Evolutionary conservation across 768 basidiomycete genomes (phyloP).

Genomic region (Kwoniella botswanensis): DNA sequence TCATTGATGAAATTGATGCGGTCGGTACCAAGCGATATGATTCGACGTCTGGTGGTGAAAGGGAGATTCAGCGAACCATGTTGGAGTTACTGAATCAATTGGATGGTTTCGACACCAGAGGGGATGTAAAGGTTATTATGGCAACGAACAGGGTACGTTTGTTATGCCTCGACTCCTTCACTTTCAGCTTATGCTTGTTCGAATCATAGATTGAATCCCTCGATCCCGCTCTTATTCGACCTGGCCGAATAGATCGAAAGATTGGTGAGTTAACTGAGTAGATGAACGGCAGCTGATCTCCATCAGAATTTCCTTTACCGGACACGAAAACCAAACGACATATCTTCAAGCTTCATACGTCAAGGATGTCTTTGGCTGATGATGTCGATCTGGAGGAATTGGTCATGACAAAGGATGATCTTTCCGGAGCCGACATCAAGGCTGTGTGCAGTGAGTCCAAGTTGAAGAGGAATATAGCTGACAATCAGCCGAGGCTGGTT

Average conservation of each 20-base stretch:
- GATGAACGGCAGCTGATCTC: slow-evolving; percentile 11
- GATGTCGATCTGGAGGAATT: slow-evolving; percentile 95
- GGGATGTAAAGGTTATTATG: slow-evolving; percentile 99
- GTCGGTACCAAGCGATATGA: slow-evolving; percentile 99
- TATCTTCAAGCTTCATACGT: slow-evolving; percentile 92
- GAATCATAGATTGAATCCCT: slow-evolving; percentile 77
- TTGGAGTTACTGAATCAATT: slow-evolving; percentile 96
- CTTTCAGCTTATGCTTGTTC: slow-evolving; percentile 2
- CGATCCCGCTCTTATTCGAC: slow-evolving; percentile 96
- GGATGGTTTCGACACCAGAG: slow-evolving; percentile 98
- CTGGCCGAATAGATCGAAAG: slow-evolving; percentile 97
- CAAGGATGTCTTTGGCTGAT: slow-evolving; percentile 82
- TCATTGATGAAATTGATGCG: slow-evolving; percentile 99
- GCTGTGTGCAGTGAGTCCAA: slow-evolving; percentile 72
- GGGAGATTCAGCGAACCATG: slow-evolving; percentile 99
- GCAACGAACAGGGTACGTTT: slow-evolving; percentile 76
- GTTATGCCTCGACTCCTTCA: neutral
- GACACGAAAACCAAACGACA: slow-evolving; percentile 99
- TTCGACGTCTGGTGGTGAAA: slow-evolving; percentile 96
- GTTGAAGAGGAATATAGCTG: slow-evolving; percentile 5
- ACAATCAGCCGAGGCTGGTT: slow-evolving; percentile 82
- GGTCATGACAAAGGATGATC: slow-evolving; percentile 91
- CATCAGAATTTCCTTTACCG: slow-evolving; percentile 69
- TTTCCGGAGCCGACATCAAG: slow-evolving; percentile 98
- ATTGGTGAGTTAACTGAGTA: slow-evolving; percentile 64